Conservation (phyloP, 352 stramenopile genomes). For the Phytophthora nicotianae region DNA sequence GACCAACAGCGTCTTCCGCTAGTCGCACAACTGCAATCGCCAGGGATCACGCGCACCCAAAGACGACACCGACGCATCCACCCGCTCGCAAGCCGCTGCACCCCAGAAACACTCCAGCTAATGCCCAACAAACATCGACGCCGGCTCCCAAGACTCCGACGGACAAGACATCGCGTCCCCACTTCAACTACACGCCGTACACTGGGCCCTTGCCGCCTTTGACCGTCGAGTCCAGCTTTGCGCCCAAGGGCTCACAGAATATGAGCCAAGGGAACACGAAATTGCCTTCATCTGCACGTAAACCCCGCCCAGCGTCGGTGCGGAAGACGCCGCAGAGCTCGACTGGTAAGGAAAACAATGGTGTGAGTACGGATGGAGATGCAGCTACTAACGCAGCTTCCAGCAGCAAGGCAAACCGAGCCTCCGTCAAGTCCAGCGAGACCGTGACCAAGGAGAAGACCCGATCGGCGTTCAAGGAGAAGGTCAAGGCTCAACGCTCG, state of each 20-base stretch:
- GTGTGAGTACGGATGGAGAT: constrained; percentile 15
- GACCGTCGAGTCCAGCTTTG: constrained; percentile 67
- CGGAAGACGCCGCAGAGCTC: constrained; percentile 20
- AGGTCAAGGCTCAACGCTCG: constrained; percentile 38
- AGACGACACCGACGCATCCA: constrained; percentile 12
- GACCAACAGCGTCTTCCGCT: constrained; percentile 37
- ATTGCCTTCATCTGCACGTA: constrained; percentile 22
- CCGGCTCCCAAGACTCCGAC: constrained; percentile 14
- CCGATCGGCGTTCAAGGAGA: constrained; percentile 44
- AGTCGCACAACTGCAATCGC: constrained; percentile 26
- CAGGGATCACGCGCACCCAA: constrained; percentile 24
- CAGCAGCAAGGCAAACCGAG: constrained; percentile 32
- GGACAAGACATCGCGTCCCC: constrained; percentile 24
- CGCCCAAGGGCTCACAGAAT: constrained; percentile 45
- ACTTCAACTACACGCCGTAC: constrained; percentile 70
- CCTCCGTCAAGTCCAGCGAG: constrained; percentile 36
- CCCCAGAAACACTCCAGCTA: constrained; percentile 12
- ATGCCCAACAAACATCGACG: constrained; percentile 19
- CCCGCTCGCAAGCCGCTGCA: constrained; percentile 10
- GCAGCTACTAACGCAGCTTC: constrained; percentile 25
- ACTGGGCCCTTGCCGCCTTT: constrained; percentile 62
- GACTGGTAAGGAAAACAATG: constrained; percentile 43
- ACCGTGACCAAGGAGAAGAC: constrained; percentile 39
- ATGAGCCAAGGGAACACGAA: constrained; percentile 17
- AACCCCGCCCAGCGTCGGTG: constrained; percentile 28